Evolutionary conservation across 352 stramenopile genomes (phyloP).

Genomic region (Phytophthora macrochlamydospora): DNA sequence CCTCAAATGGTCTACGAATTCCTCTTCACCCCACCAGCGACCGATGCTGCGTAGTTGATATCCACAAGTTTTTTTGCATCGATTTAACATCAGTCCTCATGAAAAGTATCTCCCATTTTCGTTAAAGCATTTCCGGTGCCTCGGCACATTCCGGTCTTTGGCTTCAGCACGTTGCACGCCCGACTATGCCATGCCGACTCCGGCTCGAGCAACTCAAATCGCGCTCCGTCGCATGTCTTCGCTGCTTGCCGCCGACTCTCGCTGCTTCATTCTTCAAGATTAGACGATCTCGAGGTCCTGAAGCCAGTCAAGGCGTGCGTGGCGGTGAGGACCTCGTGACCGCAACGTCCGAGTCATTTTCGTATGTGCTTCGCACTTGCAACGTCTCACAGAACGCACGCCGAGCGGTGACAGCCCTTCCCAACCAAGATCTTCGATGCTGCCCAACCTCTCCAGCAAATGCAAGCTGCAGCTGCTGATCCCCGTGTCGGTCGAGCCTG

Average conservation of each 20-base stretch:
- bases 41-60: slow-evolving; percentile 6
- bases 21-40: slow-evolving; percentile 19
- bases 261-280: slow-evolving; percentile 21
- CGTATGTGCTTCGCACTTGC: slow-evolving; percentile 24
- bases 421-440: slow-evolving; percentile 17
- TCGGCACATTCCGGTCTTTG: neutral
- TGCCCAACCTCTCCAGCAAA: slow-evolving; percentile 32
- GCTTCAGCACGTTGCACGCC: neutral
- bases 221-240: neutral
- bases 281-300: slow-evolving; percentile 15
- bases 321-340: neutral
- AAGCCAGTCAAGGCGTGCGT: slow-evolving; percentile 11
- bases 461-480: slow-evolving; percentile 34
- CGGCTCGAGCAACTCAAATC: neutral
- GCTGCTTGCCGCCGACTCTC: slow-evolving; percentile 10
- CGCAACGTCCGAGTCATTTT: slow-evolving; percentile 11
- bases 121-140: neutral
- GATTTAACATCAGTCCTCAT: neutral
- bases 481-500: slow-evolving; percentile 33
- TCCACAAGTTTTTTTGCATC: neutral
- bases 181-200: neutral
- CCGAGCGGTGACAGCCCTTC: slow-evolving; percentile 23
- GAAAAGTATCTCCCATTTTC: neutral
- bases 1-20: slow-evolving; percentile 38
- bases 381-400: slow-evolving; percentile 9